phyloP scores from a whole-genome alignment of 306 rosid species.

The Neltuma alba region DNA sequence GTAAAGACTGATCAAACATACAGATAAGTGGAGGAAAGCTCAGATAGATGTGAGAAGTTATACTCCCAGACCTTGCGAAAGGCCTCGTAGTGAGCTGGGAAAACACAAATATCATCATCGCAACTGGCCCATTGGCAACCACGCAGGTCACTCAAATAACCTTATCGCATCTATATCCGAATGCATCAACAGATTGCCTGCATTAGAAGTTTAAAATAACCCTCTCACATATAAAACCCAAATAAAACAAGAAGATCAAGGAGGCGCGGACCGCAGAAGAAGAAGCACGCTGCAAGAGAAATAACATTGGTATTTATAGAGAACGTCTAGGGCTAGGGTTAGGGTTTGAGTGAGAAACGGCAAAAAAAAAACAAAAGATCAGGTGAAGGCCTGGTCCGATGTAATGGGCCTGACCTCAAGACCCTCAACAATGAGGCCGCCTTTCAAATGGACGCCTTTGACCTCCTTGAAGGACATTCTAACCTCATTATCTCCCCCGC shows the following conservation, averaged over 20 bases:
- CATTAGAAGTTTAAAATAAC: no score
- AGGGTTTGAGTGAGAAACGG: not conserved
- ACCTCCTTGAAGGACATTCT: conserved; percentile 60
- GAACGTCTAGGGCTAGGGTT: not conserved
- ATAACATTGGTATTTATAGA: not conserved
- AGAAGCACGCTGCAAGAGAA: not conserved
- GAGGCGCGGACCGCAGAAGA: not conserved
- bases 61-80: conserved; percentile 42
- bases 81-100: conserved; percentile 57
- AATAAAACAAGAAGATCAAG: not conserved
- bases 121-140: not conserved
- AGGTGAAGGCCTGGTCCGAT: not conserved
- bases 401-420: conserved; percentile 61
- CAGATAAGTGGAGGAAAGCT: not conserved
- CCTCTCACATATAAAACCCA: no score
- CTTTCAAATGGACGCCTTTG: conserved; percentile 65
- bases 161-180: not conserved
- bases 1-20: not conserved
- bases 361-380: not conserved
- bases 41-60: conserved; percentile 38
- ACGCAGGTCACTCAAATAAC: not conserved
- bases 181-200: not conserved
- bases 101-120: conserved; percentile 46
- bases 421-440: conserved; percentile 72
- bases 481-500: conserved; percentile 37